phyloP scores from a whole-genome alignment of 1,139 yeast genomes.

The Saccharomycopsis crataegensis region DNA sequence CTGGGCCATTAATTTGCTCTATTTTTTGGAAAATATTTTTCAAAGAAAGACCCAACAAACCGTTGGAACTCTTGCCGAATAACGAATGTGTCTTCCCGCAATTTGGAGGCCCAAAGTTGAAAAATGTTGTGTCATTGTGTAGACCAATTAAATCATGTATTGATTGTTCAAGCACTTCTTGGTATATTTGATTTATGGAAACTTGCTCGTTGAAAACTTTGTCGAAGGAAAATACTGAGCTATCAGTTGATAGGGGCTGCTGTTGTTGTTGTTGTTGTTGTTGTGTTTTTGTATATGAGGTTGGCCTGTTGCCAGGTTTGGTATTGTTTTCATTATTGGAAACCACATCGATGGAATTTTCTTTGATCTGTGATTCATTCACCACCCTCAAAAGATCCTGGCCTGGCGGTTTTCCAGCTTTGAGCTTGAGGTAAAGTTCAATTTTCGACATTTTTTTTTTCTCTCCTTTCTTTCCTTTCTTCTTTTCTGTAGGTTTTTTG shows the following conservation, averaged over 20 bases:
- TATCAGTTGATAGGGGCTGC: no score
- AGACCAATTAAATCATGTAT: constrained; percentile 22
- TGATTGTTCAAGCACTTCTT: not conserved
- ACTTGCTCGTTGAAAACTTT: constrained; percentile 8
- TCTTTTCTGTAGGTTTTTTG: not conserved
- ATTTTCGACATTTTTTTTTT: constrained; percentile 3
- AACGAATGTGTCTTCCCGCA: constrained; percentile 38
- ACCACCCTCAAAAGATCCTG: not conserved
- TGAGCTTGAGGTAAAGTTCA: constrained; percentile 4
- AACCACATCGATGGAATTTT: not conserved
- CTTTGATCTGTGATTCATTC: not conserved
- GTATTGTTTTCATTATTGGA: not conserved
- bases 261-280: no score
- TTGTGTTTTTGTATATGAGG: not conserved
- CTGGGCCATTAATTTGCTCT: not conserved
- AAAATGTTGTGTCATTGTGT: constrained; percentile 35
- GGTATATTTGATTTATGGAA: not conserved
- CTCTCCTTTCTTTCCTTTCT: no score
- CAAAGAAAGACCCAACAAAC: constrained; percentile 23
- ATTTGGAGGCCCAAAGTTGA: constrained; percentile 45
- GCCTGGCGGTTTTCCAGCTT: not conserved
- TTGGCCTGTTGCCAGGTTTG: not conserved
- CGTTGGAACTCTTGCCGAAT: constrained; percentile 27
- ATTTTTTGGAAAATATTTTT: constrained; percentile 23
- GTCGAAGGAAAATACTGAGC: constrained; percentile 4